A percentile compares a stretch with the other conserved stretches of the same genome.
phyloP scores from a whole-genome alignment of 495 filamentous ascomycete genomes.

The Tuber aestivum region DNA sequence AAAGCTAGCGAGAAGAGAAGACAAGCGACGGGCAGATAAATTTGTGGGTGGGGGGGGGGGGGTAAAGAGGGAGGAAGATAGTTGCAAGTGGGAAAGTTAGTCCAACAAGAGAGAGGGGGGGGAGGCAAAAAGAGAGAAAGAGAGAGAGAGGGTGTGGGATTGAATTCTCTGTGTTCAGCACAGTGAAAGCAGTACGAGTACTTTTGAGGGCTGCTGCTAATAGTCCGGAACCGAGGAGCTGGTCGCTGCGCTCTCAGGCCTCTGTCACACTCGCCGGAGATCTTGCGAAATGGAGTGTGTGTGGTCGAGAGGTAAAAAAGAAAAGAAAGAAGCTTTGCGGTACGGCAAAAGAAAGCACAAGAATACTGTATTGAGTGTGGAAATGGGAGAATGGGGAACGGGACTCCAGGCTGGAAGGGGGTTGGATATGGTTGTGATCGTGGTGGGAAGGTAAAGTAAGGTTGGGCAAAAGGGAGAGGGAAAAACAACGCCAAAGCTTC shows the following conservation, averaged over 20 bases:
- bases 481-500: constrained; percentile 17
- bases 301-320: constrained; percentile 8
- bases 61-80: no score
- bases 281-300: constrained; percentile 36
- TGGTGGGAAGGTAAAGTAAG: constrained; percentile 9
- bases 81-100: not conserved
- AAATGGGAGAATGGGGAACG: not conserved
- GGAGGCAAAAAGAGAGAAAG: not conserved
- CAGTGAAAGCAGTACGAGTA: not conserved
- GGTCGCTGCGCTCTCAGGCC: constrained; percentile 28
- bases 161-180: constrained; percentile 2
- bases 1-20: not conserved
- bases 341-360: not conserved
- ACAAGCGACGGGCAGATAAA: not conserved
- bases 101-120: not conserved
- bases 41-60: not conserved
- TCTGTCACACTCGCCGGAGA: constrained; percentile 38
- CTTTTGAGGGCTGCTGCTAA: constrained; percentile 14
- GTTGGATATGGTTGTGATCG: constrained; percentile 1
- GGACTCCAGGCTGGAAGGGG: not conserved
- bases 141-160: not conserved
- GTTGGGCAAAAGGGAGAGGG: constrained; percentile 20
- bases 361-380: not conserved
- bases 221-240: constrained; percentile 34
- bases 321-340: not conserved